Base-by-base conservation (phyloP, 1,284 basidiomycete genomes). In the Cystobasidium sp. region DNA sequence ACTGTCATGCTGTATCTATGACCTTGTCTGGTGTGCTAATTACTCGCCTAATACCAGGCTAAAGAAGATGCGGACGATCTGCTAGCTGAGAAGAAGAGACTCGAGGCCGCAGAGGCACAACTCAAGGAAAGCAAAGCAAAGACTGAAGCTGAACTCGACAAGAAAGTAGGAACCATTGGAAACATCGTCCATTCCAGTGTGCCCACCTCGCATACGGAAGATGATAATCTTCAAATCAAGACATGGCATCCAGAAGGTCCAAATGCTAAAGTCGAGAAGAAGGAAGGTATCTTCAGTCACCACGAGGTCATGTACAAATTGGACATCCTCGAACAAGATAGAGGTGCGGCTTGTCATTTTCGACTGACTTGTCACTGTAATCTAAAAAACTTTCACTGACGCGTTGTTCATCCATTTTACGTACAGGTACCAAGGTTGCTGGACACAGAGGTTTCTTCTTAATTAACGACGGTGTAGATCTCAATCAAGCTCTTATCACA, bases 371-470 rank as follows among this genome's bases (percentile, higher is more conserved):
- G n/a, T 41, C 39, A 41, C 6, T 46, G 14, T 41, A 24, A 39
- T 5, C 20, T 6, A 20, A 47, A 51, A 9, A 41, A 20, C 59
- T 10, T 41, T n/a, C 41, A 3, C 3, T 67, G 22, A 14, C 56
- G 56, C 18, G 44, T 9, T 41, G 12, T 16, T 58, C 8, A 44
- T 47, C 20, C 7, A 52, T 43, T 58, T 1, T 37, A 20, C 16
- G 1, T 56, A 7, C 78, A 92, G 91, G 93, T 65, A 87, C 91
- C 66, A 99, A 98, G 85, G 89, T 98, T 74, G 88, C 91, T 16
- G 97, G 96, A 5, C 96, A 99, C 85, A 88, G 96, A 82, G 96
- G 96, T 1, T 99, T 93, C 86, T 99, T 93, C 87, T 86, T 98
- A 56, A 95, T 90, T 7, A 91, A 93, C 82, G 95, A 98, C 80